Evolutionary conservation across 768 basidiomycete genomes (phyloP).

Genomic region (Leucosporidium creatinivorum): DNA sequence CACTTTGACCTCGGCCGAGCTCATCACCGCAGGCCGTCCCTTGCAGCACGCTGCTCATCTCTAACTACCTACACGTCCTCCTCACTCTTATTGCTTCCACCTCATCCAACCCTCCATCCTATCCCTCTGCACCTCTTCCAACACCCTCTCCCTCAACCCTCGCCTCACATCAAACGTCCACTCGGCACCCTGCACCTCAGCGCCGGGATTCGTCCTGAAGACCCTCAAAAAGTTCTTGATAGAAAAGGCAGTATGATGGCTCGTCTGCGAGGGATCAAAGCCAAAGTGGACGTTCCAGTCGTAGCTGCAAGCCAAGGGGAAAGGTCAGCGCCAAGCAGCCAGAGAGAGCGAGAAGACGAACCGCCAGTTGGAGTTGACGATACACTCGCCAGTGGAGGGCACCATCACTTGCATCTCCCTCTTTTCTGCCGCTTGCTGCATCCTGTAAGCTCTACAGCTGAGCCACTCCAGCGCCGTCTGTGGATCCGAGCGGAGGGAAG

Average conservation of each 20-base stretch:
- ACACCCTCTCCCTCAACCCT: neutral
- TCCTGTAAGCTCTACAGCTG: neutral
- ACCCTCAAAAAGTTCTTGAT: neutral
- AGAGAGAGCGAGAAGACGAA: neutral
- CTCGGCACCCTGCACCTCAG: slow-evolving; percentile 2
- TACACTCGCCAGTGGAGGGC: neutral
- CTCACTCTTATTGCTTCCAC: neutral
- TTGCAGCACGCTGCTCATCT: too few relatives aligned
- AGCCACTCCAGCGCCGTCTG: neutral
- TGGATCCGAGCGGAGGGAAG: neutral
- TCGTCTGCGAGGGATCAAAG: neutral
- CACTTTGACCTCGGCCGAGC: too few relatives aligned
- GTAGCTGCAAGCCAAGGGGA: neutral
- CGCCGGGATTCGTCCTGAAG: neutral
- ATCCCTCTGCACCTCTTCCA: neutral
- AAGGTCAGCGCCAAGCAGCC: neutral
- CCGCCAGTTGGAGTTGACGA: slow-evolving; percentile 2
- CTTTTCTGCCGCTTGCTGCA: neutral
- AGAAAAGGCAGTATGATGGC: neutral
- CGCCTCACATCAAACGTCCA: neutral
- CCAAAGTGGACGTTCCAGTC: neutral
- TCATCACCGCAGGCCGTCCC: too few relatives aligned
- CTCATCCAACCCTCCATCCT: neutral
- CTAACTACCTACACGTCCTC: too few relatives aligned
- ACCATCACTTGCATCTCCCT: neutral